Conservation (phyloP, 1,284 basidiomycete species). For the Ganoderma boninense region DNA sequence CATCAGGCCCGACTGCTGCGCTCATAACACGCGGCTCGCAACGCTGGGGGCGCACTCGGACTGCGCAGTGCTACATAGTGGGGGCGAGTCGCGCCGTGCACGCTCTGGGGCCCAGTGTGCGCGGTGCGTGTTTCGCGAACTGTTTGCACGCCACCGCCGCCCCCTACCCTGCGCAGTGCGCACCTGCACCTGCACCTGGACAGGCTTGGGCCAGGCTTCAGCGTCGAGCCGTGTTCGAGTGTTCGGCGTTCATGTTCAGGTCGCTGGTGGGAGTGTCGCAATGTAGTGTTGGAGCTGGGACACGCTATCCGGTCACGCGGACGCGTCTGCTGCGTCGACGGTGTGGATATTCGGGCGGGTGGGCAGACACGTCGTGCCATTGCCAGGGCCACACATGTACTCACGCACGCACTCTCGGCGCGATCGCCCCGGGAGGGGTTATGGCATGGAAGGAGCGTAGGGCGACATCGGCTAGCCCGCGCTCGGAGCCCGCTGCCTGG, state of each 20-base stretch:
- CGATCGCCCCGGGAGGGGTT: constrained; percentile 1
- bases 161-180: constrained; percentile 15
- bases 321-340: background rate
- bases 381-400: background rate
- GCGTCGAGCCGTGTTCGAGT: background rate
- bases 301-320: background rate
- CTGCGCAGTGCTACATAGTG: background rate
- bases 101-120: background rate
- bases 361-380: background rate
- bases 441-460: constrained; percentile 4
- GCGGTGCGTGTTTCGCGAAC: constrained; percentile 13
- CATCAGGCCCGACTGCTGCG: constrained; percentile 1
- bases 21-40: constrained; percentile 3
- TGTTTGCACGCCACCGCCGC: constrained; percentile 24
- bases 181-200: constrained; percentile 2
- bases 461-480: constrained; percentile 1
- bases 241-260: too few relatives aligned
- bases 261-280: background rate
- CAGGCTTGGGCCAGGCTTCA: background rate
- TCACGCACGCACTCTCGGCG: background rate
- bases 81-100: background rate
- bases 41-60: background rate
- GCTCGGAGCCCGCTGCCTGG: background rate
- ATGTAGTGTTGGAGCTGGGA: background rate
- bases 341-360: background rate